Evolutionary conservation across 371 early-diverging fungal genomes (phyloP), one percentile per base, ranked within the genome.

Genomic region (Mucor racemosus): DNA sequence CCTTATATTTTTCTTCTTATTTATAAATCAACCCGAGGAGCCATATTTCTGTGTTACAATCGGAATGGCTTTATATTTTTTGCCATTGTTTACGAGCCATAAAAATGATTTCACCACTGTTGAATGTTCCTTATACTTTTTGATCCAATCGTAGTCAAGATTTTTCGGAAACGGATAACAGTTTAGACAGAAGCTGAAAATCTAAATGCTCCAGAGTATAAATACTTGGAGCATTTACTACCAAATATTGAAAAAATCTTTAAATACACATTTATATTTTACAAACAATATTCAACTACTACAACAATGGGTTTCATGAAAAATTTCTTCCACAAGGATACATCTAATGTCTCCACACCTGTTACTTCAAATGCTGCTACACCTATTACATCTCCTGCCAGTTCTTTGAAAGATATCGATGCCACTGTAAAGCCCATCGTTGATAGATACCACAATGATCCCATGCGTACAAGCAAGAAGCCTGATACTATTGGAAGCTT

Each of bases 401-500:
- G 50, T n/a, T 65, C 65, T 15, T 31, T 60, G 2, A 17, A 39
- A 9, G 46, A 64, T 46, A 50, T 59, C 0, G 67, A 58, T 35
- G 42, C 39, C 0, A 14, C 36, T 10, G 19, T 33, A 5, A 35
- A 33, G 8, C 38, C 35, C 42, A n/a, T 54, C 41, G 13, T 39
- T 34, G 62, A 61, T 21, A 60, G 48, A 36, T 69, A 69, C n/a
- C 61, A 69, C n/a, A 65, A 69, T 14, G 71, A 71, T 34, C 71
- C 71, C 33, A 64, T 66, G 63, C 66, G 71, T 21, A 56, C 56
- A 7, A 56, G 56, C 13, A 66, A 54, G 11, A 42, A 48, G 19
- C 71, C 71, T 40, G 71, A 71, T 63, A 63, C 59, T 31, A 31
- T 66, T 17, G 81, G 81, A 26, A 33, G 36, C 19, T 81, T 66